Base-by-base conservation (phyloP, 2,329 filamentous ascomycete genomes). In the Fusarium concolor region DNA sequence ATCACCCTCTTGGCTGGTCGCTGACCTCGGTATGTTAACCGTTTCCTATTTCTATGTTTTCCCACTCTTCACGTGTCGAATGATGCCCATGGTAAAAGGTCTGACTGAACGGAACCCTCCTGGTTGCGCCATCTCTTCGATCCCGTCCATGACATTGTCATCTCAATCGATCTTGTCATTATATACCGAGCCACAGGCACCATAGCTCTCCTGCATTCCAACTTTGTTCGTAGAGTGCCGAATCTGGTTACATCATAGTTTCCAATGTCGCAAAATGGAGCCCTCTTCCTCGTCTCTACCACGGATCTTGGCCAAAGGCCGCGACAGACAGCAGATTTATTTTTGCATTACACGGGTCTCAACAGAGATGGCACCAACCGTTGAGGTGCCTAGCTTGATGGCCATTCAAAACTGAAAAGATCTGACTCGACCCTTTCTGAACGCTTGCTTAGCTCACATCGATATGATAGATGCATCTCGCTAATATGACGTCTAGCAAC, bases 391-490 rank as follows among this genome's bases (percentile, higher is more conserved):
- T 76, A 79, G 81, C 65, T 77, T 87, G 83, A 87, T 77, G 85
- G 81, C 77, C 74, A 75, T 74, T 74, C 72, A 78, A 85, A 87
- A 91, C 88, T 91, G 88, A 91, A 91, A 92, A 92, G 89, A 92
- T 86, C 90, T 92, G 90, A 92, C 84, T 71, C 65, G 62, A 67
- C 62, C 59, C 42, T 44, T 50, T 42, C 43, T 62, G 29, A 55
- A 31, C 28, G 18, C 29, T 24, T 43, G 29, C 22, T 52, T 44
- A 14, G 15, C 22, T 31, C 22, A 5, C 31, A 33, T 53, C 31
- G 11, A 12, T n/a, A 14, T 33, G 12, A 37, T 38, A 22, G 11
- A 18, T 41, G 10, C 45, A 65, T 60, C 22, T 47, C 44, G 35
- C 67, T 67, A 43, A 57, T 52, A 44, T 37, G 38, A 22, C 28